Evolutionary conservation across 2,329 filamentous ascomycete species (phyloP).

Genomic region (Colletotrichum sublineola): DNA sequence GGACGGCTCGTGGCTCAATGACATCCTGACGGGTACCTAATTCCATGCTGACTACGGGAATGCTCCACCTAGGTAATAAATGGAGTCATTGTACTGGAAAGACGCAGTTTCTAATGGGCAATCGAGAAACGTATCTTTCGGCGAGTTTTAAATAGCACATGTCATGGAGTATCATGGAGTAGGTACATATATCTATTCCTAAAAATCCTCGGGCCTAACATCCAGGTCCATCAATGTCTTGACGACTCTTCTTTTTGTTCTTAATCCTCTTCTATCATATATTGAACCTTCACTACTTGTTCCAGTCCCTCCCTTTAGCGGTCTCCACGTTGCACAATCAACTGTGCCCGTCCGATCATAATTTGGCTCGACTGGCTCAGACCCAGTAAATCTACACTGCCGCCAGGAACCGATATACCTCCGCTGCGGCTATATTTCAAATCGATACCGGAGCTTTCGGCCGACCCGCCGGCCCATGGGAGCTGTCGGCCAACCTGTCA

Average conservation of each 20-base stretch:
- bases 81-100: no score
- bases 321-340: not conserved
- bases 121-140: not conserved
- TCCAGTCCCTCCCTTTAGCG: not conserved
- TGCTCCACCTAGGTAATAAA: no score
- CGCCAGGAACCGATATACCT: not conserved
- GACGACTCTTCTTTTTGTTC: not conserved
- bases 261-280: not conserved
- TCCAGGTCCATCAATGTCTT: no score
- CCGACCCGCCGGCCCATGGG: not conserved
- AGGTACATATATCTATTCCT: not conserved
- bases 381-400: not conserved
- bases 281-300: not conserved
- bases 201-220: not conserved
- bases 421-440: not conserved
- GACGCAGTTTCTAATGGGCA: not conserved
- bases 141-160: not conserved
- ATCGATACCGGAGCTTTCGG: slow-evolving; percentile 3
- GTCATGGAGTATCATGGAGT: not conserved
- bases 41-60: not conserved
- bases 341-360: not conserved
- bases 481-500: slow-evolving; percentile 8
- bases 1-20: not conserved
- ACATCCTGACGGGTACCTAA: no score
- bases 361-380: not conserved